A percentile compares a stretch with the other conserved stretches of the same genome.
Conservation (phyloP, 2,329 filamentous ascomycete species). For the Exophiala xenobiotica region DNA sequence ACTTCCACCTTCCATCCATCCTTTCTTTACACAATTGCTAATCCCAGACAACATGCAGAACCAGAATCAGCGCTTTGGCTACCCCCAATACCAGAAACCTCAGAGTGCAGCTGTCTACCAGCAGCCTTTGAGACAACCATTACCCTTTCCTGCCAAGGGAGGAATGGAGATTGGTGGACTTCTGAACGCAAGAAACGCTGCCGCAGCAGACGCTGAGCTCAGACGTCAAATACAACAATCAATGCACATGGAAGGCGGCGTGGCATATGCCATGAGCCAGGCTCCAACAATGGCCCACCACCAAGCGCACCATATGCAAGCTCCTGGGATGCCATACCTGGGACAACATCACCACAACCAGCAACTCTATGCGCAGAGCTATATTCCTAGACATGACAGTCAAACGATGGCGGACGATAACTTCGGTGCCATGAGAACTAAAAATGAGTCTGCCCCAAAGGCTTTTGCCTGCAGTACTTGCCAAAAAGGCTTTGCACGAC, state of each 20-base stretch:
- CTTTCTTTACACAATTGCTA: slow-evolving; percentile 18
- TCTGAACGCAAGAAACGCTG: slow-evolving; percentile 50
- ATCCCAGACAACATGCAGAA: slow-evolving; percentile 27
- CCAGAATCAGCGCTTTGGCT: slow-evolving; percentile 21
- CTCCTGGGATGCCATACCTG: slow-evolving; percentile 51
- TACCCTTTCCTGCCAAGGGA: slow-evolving; percentile 21
- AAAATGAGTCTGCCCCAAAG: slow-evolving; percentile 58
- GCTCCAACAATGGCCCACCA: slow-evolving; percentile 46
- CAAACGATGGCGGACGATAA: slow-evolving; percentile 42
- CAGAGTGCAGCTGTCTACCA: slow-evolving; percentile 19
- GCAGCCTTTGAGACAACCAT: slow-evolving; percentile 15
- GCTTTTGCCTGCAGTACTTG: slow-evolving; percentile 89
- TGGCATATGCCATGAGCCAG: slow-evolving; percentile 56
- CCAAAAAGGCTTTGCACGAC: slow-evolving; percentile 83
- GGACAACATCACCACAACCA: slow-evolving; percentile 57
- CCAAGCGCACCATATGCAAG: slow-evolving; percentile 54
- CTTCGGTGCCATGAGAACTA: slow-evolving; percentile 44
- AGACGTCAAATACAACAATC: slow-evolving; percentile 48
- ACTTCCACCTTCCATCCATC: slow-evolving; percentile 8
- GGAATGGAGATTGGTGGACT: slow-evolving; percentile 55
- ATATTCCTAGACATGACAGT: slow-evolving; percentile 33
- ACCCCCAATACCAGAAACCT: slow-evolving; percentile 15
- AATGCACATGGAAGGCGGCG: slow-evolving; percentile 39
- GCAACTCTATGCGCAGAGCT: slow-evolving; percentile 47
- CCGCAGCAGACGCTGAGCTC: slow-evolving; percentile 43